Percentiles rank a stretch among this genome's conserved stretches.
These are phyloP conservation scores for Ophiocordyceps polyrhachis-furcata DNA, from an alignment of 2,329 filamentous ascomycete species.

Conservation along the genomic window DNA sequence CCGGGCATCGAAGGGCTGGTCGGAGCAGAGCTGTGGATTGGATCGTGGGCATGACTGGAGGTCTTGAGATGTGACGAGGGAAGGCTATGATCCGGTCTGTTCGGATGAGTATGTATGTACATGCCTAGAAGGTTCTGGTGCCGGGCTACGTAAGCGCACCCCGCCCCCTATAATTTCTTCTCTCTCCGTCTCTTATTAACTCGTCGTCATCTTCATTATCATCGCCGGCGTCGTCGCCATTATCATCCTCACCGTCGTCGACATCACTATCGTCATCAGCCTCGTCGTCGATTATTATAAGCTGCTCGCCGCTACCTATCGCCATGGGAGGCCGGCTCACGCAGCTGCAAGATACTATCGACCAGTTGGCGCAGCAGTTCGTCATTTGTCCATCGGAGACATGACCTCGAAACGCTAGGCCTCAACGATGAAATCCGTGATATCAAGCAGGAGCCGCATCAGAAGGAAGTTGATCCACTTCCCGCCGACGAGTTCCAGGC, in stretches of 20 bases:
- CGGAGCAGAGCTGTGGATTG: constrained; percentile 7
- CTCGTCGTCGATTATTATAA: too few species aligned
- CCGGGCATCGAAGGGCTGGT: constrained; percentile 7
- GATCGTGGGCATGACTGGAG: constrained; percentile 8
- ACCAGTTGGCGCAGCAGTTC: constrained; percentile 55
- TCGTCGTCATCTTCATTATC: too few species aligned
- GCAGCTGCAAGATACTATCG: constrained; percentile 69
- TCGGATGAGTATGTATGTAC: too few species aligned
- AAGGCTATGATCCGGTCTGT: too few species aligned
- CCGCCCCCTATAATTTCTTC: too few species aligned
- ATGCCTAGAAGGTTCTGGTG: too few species aligned
- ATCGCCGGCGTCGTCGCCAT: too few species aligned
- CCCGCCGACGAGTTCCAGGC: constrained; percentile 45
- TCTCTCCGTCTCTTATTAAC: too few species aligned
- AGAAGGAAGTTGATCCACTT: constrained; percentile 41
- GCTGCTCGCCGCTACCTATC: background rate
- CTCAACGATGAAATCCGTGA: constrained; percentile 40
- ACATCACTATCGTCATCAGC: too few species aligned
- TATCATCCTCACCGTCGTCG: too few species aligned
- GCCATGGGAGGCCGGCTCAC: constrained; percentile 58
- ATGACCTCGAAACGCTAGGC: constrained; percentile 43
- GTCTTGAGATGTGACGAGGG: too few species aligned
- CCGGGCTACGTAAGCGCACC: too few species aligned
- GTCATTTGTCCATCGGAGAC: constrained; percentile 50
- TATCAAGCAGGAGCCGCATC: constrained; percentile 32